phyloP scores from a whole-genome alignment of 352 stramenopile genomes.

The Phytophthora tubulina region DNA sequence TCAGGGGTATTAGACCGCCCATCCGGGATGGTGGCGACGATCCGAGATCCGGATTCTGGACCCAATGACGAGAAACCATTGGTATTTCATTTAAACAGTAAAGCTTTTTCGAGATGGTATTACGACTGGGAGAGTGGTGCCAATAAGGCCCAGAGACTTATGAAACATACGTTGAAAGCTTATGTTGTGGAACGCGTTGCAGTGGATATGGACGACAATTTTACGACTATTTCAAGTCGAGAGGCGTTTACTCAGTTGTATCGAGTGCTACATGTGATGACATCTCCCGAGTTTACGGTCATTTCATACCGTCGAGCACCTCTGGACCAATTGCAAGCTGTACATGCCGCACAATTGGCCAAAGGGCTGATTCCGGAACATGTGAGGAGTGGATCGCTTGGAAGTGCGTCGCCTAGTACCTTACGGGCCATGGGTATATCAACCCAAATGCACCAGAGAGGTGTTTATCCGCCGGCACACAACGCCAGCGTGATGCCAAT shows the following conservation, averaged over 20 bases:
- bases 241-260: slow-evolving; percentile 46
- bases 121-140: slow-evolving; percentile 81
- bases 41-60: slow-evolving; percentile 10
- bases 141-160: slow-evolving; percentile 76
- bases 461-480: background rate
- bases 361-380: slow-evolving; percentile 12
- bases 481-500: slow-evolving; percentile 21
- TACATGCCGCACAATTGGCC: slow-evolving; percentile 4
- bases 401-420: slow-evolving; percentile 4
- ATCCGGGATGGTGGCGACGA: slow-evolving; percentile 37
- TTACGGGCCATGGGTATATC: background rate
- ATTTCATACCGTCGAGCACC: slow-evolving; percentile 78
- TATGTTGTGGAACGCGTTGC: slow-evolving; percentile 62
- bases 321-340: slow-evolving; percentile 32
- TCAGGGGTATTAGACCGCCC: slow-evolving; percentile 56
- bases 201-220: slow-evolving; percentile 49
- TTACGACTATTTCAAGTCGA: slow-evolving; percentile 31
- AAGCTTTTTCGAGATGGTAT: slow-evolving; percentile 65
- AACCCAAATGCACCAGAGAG: slow-evolving; percentile 1
- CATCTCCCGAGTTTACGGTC: slow-evolving; percentile 73
- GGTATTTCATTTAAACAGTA: slow-evolving; percentile 68
- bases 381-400: slow-evolving; percentile 1
- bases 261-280: slow-evolving; percentile 55
- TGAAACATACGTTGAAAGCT: slow-evolving; percentile 70
- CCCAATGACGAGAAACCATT: slow-evolving; percentile 33